Evolutionary conservation across 148 eudicot species (phyloP).

Genomic region (Oxyria digyna): DNA sequence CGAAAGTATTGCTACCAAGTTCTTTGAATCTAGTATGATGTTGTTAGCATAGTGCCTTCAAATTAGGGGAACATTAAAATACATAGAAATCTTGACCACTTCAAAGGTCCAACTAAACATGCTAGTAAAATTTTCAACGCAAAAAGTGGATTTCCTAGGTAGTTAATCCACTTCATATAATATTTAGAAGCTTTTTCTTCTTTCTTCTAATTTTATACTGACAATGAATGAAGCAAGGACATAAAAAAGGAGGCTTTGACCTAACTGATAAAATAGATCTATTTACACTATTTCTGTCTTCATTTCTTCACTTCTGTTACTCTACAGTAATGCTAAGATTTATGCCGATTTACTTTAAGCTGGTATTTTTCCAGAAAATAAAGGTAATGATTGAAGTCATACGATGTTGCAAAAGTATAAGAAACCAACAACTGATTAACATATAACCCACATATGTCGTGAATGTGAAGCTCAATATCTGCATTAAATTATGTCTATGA

Average conservation of each 20-base stretch:
- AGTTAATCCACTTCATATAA: not conserved
- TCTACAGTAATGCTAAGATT: too few relatives aligned
- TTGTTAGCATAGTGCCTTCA: constrained; percentile 2
- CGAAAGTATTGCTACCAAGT: not conserved
- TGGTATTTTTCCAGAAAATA: too few relatives aligned
- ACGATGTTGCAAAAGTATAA: too few relatives aligned
- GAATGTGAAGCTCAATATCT: too few relatives aligned
- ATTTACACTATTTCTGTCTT: too few relatives aligned
- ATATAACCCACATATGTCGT: too few relatives aligned
- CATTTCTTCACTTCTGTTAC: too few relatives aligned
- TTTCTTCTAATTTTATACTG: not conserved
- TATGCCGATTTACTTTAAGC: too few relatives aligned
- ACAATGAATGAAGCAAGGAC: not conserved
- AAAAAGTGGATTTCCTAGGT: not conserved
- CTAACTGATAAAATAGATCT: not conserved
- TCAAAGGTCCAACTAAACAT: not conserved
- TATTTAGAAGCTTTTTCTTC: not conserved
- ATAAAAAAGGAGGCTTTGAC: not conserved
- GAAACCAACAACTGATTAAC: too few relatives aligned
- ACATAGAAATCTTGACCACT: not conserved
- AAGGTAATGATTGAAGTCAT: too few relatives aligned
- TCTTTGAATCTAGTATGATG: not conserved
- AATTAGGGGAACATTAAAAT: not conserved
- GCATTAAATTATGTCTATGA: not conserved
- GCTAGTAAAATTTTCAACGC: not conserved